These are phyloP conservation scores for Chaetoscypha palmicola DNA, from an alignment of 2,329 filamentous ascomycete genomes.

Conservation along the genomic window DNA sequence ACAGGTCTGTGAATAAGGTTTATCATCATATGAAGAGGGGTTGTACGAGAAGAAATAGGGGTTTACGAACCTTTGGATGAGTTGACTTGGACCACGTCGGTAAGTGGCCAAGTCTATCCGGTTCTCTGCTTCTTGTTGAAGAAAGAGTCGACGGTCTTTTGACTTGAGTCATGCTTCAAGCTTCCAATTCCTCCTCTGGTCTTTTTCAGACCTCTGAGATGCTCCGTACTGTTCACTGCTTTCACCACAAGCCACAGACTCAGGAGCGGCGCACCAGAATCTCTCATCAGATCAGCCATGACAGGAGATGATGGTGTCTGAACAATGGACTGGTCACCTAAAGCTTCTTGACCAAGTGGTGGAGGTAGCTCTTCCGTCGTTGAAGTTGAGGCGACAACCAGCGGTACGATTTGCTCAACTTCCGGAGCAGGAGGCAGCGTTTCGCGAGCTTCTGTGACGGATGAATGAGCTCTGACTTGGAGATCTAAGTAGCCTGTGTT, in stretches of 20 bases:
- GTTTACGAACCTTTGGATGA: slow-evolving; percentile 34
- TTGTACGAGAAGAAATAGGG: slow-evolving; percentile 17
- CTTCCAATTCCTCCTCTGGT: slow-evolving; percentile 79
- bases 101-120: slow-evolving; percentile 11
- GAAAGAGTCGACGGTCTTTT: slow-evolving; percentile 71
- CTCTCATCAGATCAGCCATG: background rate
- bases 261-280: slow-evolving; percentile 16
- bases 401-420: background rate
- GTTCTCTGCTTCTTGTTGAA: slow-evolving; percentile 52
- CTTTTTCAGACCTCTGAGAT: slow-evolving; percentile 68
- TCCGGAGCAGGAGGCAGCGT: too few species aligned
- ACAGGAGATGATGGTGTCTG: background rate
- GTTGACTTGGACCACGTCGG: slow-evolving; percentile 1
- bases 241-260: slow-evolving; percentile 47
- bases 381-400: background rate
- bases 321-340: background rate
- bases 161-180: slow-evolving; percentile 64
- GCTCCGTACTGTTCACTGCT: slow-evolving; percentile 61
- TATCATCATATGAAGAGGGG: slow-evolving; percentile 57
- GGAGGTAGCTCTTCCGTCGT: background rate
- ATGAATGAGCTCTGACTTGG: slow-evolving; percentile 8
- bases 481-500: slow-evolving; percentile 53
- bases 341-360: background rate
- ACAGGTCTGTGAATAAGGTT: slow-evolving; percentile 74
- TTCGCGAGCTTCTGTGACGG: background rate